These are phyloP conservation scores for Yamadazyma diddensiae DNA, from an alignment of 1,139 yeast genomes.

Conservation along the genomic window DNA sequence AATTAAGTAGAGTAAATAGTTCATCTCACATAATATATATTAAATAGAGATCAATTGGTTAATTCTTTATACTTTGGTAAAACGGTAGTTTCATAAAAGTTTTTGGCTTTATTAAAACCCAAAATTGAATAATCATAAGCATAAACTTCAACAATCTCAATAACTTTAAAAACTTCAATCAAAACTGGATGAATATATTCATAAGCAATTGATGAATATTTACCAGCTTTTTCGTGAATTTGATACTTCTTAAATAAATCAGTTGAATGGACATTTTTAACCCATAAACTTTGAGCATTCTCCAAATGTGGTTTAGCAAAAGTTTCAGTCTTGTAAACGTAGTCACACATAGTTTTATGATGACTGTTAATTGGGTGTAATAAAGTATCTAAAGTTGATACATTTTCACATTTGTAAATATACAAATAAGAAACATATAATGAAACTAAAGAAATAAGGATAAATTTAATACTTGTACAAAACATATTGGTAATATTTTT, in stretches of 20 bases:
- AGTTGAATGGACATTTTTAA: conserved; percentile 36
- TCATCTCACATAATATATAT: conserved; percentile 2
- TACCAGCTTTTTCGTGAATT: conserved; percentile 27
- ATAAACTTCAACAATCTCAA: conserved; percentile 32
- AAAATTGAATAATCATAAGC: conserved; percentile 20
- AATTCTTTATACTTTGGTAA: conserved; percentile 8
- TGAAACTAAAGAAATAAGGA: conserved; percentile 27
- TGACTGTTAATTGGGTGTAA: conserved; percentile 40
- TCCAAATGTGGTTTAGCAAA: conserved; percentile 32
- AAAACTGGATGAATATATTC: conserved; percentile 27
- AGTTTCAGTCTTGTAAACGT: conserved; percentile 28
- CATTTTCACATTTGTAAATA: conserved; percentile 39
- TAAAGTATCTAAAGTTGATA: conserved; percentile 31
- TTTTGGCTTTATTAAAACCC: conserved; percentile 13
- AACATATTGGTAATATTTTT: conserved; percentile 1
- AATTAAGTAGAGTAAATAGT: not conserved
- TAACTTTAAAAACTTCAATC: conserved; percentile 25
- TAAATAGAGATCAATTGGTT: conserved; percentile 1
- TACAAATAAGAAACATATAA: conserved; percentile 38
- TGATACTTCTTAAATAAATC: conserved; percentile 33
- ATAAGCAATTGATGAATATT: conserved; percentile 14
- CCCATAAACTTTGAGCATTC: conserved; percentile 29
- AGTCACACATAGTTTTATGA: conserved; percentile 36
- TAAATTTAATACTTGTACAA: conserved; percentile 20
- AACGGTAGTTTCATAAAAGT: conserved; percentile 5